Percentiles rank a stretch among this genome's conserved stretches.
Conservation (phyloP, 1,284 basidiomycete species). For the Coniferiporia sulphurascens region DNA sequence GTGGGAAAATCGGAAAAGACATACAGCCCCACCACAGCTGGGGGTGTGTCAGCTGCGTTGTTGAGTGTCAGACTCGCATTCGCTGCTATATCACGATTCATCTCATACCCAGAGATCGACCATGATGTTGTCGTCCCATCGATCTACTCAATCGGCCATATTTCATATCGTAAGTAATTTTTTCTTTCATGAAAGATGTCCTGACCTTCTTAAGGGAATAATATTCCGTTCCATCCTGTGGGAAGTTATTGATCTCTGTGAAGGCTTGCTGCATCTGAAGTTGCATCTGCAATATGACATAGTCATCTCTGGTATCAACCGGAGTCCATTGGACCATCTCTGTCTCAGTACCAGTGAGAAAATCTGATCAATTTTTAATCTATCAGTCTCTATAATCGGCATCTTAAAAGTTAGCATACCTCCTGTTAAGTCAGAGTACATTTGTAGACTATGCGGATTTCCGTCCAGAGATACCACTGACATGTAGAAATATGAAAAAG, state of each 20-base stretch:
- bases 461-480: conserved; percentile 23
- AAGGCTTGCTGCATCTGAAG: conserved; percentile 25
- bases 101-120: conserved; percentile 2
- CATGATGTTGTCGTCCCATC: conserved; percentile 8
- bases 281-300: conserved; percentile 29
- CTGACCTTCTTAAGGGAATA: conserved; percentile 30
- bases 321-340: conserved; percentile 30
- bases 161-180: neutral
- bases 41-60: neutral
- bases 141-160: neutral
- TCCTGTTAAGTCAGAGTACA: conserved; percentile 22
- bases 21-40: conserved; percentile 1
- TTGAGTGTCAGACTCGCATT: neutral
- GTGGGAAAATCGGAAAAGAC: neutral
- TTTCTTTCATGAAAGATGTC: neutral
- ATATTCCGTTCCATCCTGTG: conserved; percentile 35
- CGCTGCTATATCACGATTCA: neutral
- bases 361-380: conserved; percentile 24
- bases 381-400: neutral
- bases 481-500: conserved; percentile 24
- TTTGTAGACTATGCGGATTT: conserved; percentile 19
- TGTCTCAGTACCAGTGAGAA: conserved; percentile 31
- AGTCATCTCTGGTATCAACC: conserved; percentile 18
- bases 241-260: conserved; percentile 29
- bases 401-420: neutral